phyloP scores from a whole-genome alignment of 768 basidiomycete species.

The Cantharellus anzutake region DNA sequence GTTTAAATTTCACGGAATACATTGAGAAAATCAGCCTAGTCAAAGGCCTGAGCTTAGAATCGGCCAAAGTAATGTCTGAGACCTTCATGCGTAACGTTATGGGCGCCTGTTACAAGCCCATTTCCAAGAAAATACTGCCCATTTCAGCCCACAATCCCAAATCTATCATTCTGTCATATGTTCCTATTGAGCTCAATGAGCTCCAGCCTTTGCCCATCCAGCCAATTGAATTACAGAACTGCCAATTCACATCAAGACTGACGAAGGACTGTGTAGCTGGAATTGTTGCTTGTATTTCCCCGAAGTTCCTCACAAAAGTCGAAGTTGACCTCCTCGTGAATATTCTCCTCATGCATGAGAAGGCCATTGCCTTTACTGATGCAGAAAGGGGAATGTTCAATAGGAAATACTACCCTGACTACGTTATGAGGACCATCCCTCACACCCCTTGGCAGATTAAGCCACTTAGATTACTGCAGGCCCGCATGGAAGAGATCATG shows the following conservation, averaged over 20 bases:
- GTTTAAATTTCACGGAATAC: too few relatives aligned
- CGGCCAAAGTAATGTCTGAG: too few relatives aligned
- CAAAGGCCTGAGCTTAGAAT: too few relatives aligned
- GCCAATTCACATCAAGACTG: not conserved
- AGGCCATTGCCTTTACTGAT: conserved; percentile 12
- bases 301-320: not conserved
- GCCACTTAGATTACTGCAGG: not conserved
- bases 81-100: too few relatives aligned
- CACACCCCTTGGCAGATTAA: not conserved
- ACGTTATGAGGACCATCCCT: not conserved
- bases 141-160: not conserved
- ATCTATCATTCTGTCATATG: not conserved
- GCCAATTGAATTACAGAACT: not conserved
- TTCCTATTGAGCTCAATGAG: not conserved
- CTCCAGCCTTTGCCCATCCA: not conserved
- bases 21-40: too few relatives aligned
- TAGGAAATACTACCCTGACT: not conserved
- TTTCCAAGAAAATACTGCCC: not conserved
- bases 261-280: not conserved
- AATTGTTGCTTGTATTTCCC: not conserved
- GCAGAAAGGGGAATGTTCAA: conserved; percentile 11
- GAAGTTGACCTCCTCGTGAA: not conserved
- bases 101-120: not conserved
- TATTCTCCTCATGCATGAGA: conserved; percentile 3
- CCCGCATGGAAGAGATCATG: conserved; percentile 3